phyloP scores from a whole-genome alignment of 1,139 yeast species.

The Scheffersomyces insectosa region DNA sequence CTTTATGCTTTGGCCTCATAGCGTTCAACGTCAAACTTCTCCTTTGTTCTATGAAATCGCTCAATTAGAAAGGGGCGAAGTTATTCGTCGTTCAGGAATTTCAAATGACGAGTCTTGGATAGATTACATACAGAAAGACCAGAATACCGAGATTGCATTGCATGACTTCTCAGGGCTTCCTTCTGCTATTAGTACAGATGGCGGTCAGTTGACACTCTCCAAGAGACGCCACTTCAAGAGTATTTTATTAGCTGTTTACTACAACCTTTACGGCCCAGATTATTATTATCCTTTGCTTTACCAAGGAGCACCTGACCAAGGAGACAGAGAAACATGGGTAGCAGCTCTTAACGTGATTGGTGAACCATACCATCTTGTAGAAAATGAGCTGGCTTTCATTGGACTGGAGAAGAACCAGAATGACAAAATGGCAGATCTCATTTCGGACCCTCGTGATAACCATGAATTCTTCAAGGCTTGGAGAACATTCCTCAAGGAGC shows the following conservation, averaged over 20 bases:
- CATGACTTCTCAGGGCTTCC: conserved; percentile 40
- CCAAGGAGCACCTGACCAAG: conserved; percentile 41
- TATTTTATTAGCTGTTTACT: conserved; percentile 33
- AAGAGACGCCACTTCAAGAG: conserved; percentile 31
- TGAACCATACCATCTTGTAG: conserved; percentile 34
- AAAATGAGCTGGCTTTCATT: conserved; percentile 9
- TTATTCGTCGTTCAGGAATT: conserved; percentile 28
- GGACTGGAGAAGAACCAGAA: neutral
- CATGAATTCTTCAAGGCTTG: conserved; percentile 6
- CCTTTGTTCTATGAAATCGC: conserved; percentile 38
- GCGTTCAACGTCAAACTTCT: conserved; percentile 38
- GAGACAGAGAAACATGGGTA: conserved; percentile 41
- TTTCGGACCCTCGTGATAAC: neutral
- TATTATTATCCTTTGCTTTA: conserved; percentile 33
- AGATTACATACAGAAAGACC: conserved; percentile 21
- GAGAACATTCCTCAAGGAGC: conserved; percentile 10
- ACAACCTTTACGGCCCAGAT: conserved; percentile 29
- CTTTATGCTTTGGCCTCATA: conserved; percentile 41
- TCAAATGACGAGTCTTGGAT: conserved; percentile 25
- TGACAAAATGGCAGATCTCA: neutral
- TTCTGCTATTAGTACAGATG: conserved; percentile 27
- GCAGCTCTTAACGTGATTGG: conserved; percentile 40
- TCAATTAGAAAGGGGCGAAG: conserved; percentile 30
- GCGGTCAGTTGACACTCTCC: conserved; percentile 39
- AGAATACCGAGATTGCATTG: conserved; percentile 20